These are phyloP conservation scores for Phytophthora multivora DNA, from an alignment of 352 stramenopile genomes.

Conservation along the genomic window DNA sequence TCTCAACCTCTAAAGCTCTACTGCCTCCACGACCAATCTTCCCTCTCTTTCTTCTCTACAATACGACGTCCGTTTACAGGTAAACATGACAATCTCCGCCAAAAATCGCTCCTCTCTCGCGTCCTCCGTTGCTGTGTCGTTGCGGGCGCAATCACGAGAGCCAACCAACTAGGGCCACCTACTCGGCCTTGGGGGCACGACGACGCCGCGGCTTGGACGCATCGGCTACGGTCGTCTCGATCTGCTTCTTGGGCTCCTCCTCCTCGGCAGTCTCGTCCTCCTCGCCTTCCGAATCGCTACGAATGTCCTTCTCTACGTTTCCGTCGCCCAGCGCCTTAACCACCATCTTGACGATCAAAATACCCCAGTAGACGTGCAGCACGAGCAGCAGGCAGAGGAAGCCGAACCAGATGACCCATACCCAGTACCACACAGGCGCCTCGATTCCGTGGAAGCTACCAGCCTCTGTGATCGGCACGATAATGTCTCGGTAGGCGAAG, in stretches of 20 bases:
- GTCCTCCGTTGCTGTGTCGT: conserved; percentile 8
- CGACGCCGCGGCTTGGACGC: conserved; percentile 56
- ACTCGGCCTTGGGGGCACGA: conserved; percentile 73
- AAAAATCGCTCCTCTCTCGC: conserved; percentile 9
- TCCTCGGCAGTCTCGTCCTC: conserved; percentile 32
- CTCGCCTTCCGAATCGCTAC: conserved; percentile 78
- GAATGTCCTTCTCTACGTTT: conserved; percentile 85
- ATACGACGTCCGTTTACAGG: conserved; percentile 12
- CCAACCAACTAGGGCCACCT: conserved; percentile 18
- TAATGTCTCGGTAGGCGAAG: conserved; percentile 53
- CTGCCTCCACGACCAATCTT: conserved; percentile 22
- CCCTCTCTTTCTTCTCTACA: conserved; percentile 32
- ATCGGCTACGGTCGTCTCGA: conserved; percentile 15
- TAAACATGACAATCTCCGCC: conserved; percentile 10
- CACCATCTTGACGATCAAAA: conserved; percentile 82
- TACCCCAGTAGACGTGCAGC: conserved; percentile 79
- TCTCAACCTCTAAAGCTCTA: conserved; percentile 34
- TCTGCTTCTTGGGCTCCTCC: conserved; percentile 23
- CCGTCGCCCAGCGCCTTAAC: conserved; percentile 59
- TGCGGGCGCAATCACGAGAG: conserved; percentile 22
- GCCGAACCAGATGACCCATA: conserved; percentile 55
- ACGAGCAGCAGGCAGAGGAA: conserved; percentile 67
- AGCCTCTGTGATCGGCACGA: conserved; percentile 50
- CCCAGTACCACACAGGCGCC: conserved; percentile 57
- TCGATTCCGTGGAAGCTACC: conserved; percentile 46